phyloP scores from a whole-genome alignment of 805 yeast species.

The Wickerhamiella azyma region DNA sequence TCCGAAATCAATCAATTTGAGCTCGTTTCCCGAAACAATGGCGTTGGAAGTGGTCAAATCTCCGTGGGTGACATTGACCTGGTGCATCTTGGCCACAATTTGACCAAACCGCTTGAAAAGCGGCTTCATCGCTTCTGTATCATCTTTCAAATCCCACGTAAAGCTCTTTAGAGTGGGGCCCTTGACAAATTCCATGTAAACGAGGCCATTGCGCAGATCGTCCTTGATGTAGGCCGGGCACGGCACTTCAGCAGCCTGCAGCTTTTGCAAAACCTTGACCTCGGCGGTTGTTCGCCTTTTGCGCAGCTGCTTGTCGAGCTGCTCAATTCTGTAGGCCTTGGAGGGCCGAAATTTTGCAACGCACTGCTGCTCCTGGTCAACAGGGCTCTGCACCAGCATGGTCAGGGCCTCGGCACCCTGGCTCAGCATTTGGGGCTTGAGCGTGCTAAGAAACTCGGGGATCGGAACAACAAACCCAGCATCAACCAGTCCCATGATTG shows the following conservation, averaged over 20 bases:
- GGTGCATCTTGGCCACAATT: constrained; percentile 54
- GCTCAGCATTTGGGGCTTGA: constrained; percentile 13
- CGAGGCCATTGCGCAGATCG: constrained; percentile 65
- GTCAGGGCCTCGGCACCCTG: constrained; percentile 23
- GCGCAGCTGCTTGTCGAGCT: constrained; percentile 61
- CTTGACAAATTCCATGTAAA: constrained; percentile 80
- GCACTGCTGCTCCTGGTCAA: constrained; percentile 24
- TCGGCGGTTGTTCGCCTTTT: constrained; percentile 75
- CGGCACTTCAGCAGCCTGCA: constrained; percentile 36
- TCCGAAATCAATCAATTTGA: constrained; percentile 82
- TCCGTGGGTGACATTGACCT: constrained; percentile 75
- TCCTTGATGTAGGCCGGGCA: constrained; percentile 64
- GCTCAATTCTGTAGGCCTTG: constrained; percentile 81
- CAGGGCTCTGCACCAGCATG: constrained; percentile 7
- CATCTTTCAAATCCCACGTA: constrained; percentile 24
- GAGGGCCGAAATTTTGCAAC: constrained; percentile 79
- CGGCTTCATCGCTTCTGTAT: not conserved
- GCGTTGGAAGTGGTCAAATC: constrained; percentile 87
- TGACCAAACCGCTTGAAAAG: constrained; percentile 27
- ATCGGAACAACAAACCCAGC: constrained; percentile 11
- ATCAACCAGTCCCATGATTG: not conserved
- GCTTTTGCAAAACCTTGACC: constrained; percentile 56
- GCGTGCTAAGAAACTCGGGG: constrained; percentile 11
- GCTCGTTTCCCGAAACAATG: constrained; percentile 25
- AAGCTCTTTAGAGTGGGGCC: constrained; percentile 27